A percentile compares a stretch with the other conserved stretches of the same genome.
These are phyloP conservation scores for Brassica juncea DNA, from an alignment of 345 rosid genomes.

Conservation along the genomic window DNA sequence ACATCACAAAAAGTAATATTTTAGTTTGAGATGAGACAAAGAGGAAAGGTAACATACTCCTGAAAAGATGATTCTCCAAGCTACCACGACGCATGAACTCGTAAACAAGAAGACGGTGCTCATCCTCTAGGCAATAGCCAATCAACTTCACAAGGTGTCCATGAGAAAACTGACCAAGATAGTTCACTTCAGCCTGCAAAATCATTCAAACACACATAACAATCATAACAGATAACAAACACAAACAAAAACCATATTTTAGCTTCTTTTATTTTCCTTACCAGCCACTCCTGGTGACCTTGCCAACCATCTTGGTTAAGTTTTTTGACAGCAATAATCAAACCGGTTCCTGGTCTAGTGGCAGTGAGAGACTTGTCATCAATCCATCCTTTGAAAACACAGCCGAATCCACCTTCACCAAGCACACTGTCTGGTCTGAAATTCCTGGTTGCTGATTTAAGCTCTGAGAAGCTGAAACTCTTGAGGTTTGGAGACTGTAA, in stretches of 20 bases:
- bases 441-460: constrained; percentile 68
- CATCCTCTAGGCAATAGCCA: constrained; percentile 92
- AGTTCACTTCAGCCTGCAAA: constrained; percentile 90
- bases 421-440: constrained; percentile 78
- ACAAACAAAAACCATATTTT: neutral
- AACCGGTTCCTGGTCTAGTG: constrained; percentile 71
- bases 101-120: constrained; percentile 87
- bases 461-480: constrained; percentile 57
- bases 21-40: neutral
- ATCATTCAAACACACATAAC: constrained; percentile 7
- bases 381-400: constrained; percentile 81
- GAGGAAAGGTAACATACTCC: constrained; percentile 57
- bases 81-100: constrained; percentile 98
- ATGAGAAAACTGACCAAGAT: constrained; percentile 93
- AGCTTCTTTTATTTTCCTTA: constrained; percentile 13
- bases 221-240: constrained; percentile 1
- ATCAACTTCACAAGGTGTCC: constrained; percentile 84
- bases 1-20: neutral
- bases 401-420: constrained; percentile 87
- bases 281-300: constrained; percentile 85
- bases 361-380: constrained; percentile 60
- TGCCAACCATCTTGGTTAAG: constrained; percentile 73
- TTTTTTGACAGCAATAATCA: constrained; percentile 70
- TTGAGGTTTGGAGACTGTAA: constrained; percentile 64
- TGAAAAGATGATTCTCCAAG: constrained; percentile 95